Evolutionary conservation across 2,329 filamentous ascomycete genomes (phyloP).

Genomic region (Aspergillus sp.): DNA sequence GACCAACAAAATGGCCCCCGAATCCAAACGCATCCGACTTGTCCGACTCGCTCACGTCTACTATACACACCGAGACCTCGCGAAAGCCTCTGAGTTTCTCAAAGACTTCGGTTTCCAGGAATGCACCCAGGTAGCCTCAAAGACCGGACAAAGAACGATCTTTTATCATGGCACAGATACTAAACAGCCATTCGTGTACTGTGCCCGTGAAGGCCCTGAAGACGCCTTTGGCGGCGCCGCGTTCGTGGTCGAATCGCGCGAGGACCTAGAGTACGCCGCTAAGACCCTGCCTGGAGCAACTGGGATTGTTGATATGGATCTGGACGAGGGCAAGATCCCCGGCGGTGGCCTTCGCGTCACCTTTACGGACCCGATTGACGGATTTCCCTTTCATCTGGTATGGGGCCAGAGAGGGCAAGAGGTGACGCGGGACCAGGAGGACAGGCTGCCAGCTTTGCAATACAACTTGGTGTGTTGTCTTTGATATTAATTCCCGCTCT

Average conservation of each 20-base stretch:
- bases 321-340: conserved; percentile 27
- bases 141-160: background rate
- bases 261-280: conserved; percentile 43
- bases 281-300: conserved; percentile 27
- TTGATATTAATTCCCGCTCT: too few relatives aligned
- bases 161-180: background rate
- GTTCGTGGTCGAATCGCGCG: conserved; percentile 45
- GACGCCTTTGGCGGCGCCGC: conserved; percentile 38
- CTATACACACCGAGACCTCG: background rate
- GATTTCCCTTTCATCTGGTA: conserved; percentile 42
- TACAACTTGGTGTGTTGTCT: conserved; percentile 25
- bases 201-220: conserved; percentile 18
- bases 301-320: conserved; percentile 29
- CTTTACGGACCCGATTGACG: conserved; percentile 39
- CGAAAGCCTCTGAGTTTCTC: background rate
- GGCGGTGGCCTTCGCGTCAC: conserved; percentile 40
- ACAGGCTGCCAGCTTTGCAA: conserved; percentile 13
- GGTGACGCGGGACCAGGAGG: background rate
- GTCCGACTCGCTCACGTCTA: background rate
- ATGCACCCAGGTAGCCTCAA: too few relatives aligned
- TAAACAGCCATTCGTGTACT: conserved; percentile 18
- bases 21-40: too few relatives aligned
- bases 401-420: conserved; percentile 34
- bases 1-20: too few relatives aligned
- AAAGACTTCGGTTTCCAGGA: background rate